Conservation (phyloP, 805 yeast genomes). For the Candida cerambycidarum region DNA sequence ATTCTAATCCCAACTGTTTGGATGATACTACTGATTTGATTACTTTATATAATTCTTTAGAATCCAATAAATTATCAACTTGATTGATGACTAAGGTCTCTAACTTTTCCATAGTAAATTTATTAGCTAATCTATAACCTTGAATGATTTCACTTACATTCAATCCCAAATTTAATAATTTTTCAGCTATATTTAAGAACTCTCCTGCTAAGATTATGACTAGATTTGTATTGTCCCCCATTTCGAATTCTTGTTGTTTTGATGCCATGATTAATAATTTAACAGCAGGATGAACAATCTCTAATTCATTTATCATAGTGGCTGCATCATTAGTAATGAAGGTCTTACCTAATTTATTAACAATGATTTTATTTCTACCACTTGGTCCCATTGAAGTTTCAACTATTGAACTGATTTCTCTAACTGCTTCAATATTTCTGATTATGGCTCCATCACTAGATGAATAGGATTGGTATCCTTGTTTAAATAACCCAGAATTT, state of each 20-base stretch:
- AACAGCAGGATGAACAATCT: conserved; percentile 96
- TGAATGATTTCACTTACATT: conserved; percentile 90
- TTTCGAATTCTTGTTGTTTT: conserved; percentile 93
- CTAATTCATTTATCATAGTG: conserved; percentile 89
- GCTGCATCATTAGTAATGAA: conserved; percentile 98
- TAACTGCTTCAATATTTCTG: conserved; percentile 90
- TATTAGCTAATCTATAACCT: conserved; percentile 88
- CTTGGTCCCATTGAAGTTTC: conserved; percentile 96
- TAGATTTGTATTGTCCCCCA: conserved; percentile 95
- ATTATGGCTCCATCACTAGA: conserved; percentile 93
- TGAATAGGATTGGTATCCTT: conserved; percentile 84
- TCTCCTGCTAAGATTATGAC: conserved; percentile 94
- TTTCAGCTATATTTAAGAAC: conserved; percentile 80
- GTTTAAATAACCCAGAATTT: conserved; percentile 89
- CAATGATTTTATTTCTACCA: conserved; percentile 94
- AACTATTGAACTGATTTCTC: conserved; percentile 89
- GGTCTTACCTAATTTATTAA: conserved; percentile 80
- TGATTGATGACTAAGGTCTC: conserved; percentile 63
- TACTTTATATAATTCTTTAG: conserved; percentile 63
- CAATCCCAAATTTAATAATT: conserved; percentile 77
- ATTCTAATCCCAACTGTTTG: conserved; percentile 90
- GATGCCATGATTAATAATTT: conserved; percentile 94
- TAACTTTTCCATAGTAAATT: conserved; percentile 66
- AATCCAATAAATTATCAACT: conserved; percentile 55
- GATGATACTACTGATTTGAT: conserved; percentile 88